Evolutionary conservation across 2,329 filamentous ascomycete species (phyloP), one percentile per base, ranked within the genome.

Genomic region (Nothopassalora personata): DNA sequence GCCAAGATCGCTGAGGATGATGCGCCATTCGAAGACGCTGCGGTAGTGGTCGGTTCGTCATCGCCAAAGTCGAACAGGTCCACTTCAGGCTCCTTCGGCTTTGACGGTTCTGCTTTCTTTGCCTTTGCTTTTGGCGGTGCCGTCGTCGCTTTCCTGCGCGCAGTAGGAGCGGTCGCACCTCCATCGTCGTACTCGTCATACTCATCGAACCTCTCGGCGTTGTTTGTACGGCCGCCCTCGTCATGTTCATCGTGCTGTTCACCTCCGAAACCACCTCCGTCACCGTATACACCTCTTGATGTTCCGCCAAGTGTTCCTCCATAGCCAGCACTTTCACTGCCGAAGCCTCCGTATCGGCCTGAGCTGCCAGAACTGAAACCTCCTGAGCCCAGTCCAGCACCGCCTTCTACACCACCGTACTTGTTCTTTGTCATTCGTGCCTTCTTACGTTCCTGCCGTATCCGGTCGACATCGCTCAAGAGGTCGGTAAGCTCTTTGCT

Each of bases 151-250:
- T 80, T 84, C 68, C 80, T 77, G 66, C 79, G 79, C 34, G 79
- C 77, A 27, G 83, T 76, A 59, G 83, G 77, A 54, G 80, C 73
- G 47, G 68, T 64, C 53, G 76, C 76, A 52, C 81, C 80, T 45
- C 82, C 90, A 69, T 96, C 94, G 57, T 97, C 93, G 69, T 88
- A 93, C 75, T 99, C 94, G 71, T 99, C 92, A 70, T 99, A 99
- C 75, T 97, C 94, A 67, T 97, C 93, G 67, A 97, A 99, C 64
- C 87, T 86, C 79, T 70, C 80, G 78, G 57, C 81, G 79, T 59
- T 86, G 79, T 67, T 79, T 80, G 59, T 84, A 77, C 23, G 80
- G 76, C 66, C 90, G 86, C 59, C 82, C 76, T 88, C 95, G 54
- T 90, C 74, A 33, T 77, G 75, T 39, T 76, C 70, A 15, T 71